A percentile compares a stretch with the other conserved stretches of the same genome.
Conservation (phyloP, 225 moss, liverwort and hornwort genomes). For the Rhytidiadelphus loreus region DNA sequence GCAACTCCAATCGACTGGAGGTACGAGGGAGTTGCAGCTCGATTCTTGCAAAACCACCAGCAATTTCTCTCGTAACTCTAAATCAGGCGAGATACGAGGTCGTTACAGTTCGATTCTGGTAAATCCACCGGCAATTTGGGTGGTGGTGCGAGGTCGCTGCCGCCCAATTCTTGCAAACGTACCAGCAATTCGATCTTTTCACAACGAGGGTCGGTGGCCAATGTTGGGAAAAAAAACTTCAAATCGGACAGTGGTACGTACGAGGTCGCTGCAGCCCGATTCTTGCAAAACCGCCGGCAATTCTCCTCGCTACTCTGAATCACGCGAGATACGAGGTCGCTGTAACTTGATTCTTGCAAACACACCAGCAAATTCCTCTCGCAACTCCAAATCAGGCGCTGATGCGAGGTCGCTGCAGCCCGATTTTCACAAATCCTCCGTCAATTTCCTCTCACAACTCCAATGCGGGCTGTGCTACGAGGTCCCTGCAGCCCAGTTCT, state of each 20-base stretch:
- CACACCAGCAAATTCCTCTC: background rate
- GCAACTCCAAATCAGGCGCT: no score
- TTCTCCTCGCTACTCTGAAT: background rate
- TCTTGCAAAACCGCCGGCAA: background rate
- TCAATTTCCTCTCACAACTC: background rate
- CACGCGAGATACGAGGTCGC: background rate
- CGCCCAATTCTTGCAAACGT: background rate
- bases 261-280: background rate
- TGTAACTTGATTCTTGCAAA: background rate
- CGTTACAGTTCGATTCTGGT: no score
- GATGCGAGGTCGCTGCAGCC: background rate
- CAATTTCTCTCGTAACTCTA: background rate
- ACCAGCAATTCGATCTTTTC: background rate
- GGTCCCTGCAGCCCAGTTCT: background rate
- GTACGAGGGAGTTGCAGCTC: background rate
- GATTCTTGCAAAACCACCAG: background rate
- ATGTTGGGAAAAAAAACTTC: background rate
- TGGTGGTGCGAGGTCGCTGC: background rate
- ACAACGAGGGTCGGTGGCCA: background rate
- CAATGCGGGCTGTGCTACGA: no score
- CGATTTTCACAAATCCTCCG: background rate
- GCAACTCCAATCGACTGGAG: background rate
- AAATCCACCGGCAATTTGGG: no score
- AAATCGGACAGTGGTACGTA: background rate
- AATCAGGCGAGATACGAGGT: background rate